Evolutionary conservation across 495 filamentous ascomycete species (phyloP).

Genomic region (Podospora conica): DNA sequence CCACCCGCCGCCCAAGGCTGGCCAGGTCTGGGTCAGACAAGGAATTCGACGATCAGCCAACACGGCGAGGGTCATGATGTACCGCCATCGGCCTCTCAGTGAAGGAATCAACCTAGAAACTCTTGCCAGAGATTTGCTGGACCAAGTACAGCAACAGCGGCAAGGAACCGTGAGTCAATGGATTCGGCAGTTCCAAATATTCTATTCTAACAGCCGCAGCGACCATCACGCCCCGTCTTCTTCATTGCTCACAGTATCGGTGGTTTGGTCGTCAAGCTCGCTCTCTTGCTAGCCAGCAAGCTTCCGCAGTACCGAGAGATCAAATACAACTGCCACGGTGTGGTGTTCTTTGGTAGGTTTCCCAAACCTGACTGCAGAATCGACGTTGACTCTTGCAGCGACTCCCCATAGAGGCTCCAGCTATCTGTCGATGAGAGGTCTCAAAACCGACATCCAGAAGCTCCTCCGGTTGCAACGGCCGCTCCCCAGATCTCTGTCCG

Average conservation of each 20-base stretch:
- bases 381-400: constrained; percentile 20
- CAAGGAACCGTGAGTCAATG: constrained; percentile 27
- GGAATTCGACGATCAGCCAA: constrained; percentile 33
- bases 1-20: constrained; percentile 23
- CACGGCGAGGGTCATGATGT: constrained; percentile 48
- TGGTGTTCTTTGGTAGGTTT: constrained; percentile 52
- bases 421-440: constrained; percentile 54
- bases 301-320: constrained; percentile 34
- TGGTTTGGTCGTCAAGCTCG: constrained; percentile 53
- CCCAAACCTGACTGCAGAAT: background rate
- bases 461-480: constrained; percentile 50
- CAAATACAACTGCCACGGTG: constrained; percentile 53
- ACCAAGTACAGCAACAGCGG: constrained; percentile 38
- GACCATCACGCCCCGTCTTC: constrained; percentile 46
- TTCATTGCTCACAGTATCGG: constrained; percentile 64
- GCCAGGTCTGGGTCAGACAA: constrained; percentile 35
- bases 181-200: background rate
- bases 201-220: constrained; percentile 10
- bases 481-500: constrained; percentile 44
- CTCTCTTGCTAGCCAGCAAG: constrained; percentile 47
- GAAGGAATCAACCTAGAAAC: constrained; percentile 45
- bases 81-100: constrained; percentile 46
- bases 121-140: constrained; percentile 46
- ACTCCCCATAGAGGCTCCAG: constrained; percentile 62
- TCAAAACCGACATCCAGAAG: constrained; percentile 48